These are phyloP conservation scores for Candida albicans DNA, from an alignment of 1,139 yeast species.

Conservation along the genomic window DNA sequence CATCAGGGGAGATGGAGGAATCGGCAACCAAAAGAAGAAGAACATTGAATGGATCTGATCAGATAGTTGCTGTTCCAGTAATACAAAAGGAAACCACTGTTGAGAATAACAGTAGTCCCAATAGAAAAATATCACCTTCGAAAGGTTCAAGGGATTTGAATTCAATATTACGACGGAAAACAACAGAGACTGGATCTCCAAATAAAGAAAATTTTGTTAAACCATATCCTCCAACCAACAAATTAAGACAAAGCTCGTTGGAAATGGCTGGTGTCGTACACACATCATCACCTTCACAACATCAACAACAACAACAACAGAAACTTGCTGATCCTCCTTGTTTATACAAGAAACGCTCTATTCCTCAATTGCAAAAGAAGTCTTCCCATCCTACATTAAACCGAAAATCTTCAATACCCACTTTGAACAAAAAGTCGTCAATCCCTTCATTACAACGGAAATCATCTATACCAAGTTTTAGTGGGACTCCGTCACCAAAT, in stretches of 20 bases:
- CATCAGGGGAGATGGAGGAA: slow-evolving; percentile 2
- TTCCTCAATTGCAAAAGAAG: slow-evolving; percentile 17
- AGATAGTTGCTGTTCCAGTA: slow-evolving; percentile 17
- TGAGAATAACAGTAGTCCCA: slow-evolving; percentile 14
- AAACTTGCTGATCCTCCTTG: background rate
- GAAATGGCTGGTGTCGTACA: slow-evolving; percentile 37
- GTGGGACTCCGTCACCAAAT: slow-evolving; percentile 15
- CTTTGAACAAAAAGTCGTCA: slow-evolving; percentile 18
- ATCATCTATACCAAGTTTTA: slow-evolving; percentile 18
- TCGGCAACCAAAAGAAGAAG: slow-evolving; percentile 32
- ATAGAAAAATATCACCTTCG: slow-evolving; percentile 37
- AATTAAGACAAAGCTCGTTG: slow-evolving; percentile 29
- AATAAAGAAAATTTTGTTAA: slow-evolving; percentile 23
- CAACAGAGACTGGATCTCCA: slow-evolving; percentile 19
- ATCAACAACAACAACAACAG: slow-evolving; percentile 18
- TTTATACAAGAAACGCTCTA: slow-evolving; percentile 7
- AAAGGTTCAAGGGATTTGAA: slow-evolving; percentile 42
- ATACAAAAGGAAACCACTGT: slow-evolving; percentile 3
- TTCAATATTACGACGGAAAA: slow-evolving; percentile 23
- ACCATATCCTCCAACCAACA: slow-evolving; percentile 29
- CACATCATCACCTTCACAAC: slow-evolving; percentile 13
- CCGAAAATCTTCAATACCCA: slow-evolving; percentile 15
- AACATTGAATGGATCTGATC: slow-evolving; percentile 37
- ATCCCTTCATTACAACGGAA: slow-evolving; percentile 18
- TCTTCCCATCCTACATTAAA: slow-evolving; percentile 19